Percentiles rank a stretch among this genome's conserved stretches.
These are phyloP conservation scores for Podospora conica DNA, from an alignment of 495 filamentous ascomycete genomes.

Conservation along the genomic window DNA sequence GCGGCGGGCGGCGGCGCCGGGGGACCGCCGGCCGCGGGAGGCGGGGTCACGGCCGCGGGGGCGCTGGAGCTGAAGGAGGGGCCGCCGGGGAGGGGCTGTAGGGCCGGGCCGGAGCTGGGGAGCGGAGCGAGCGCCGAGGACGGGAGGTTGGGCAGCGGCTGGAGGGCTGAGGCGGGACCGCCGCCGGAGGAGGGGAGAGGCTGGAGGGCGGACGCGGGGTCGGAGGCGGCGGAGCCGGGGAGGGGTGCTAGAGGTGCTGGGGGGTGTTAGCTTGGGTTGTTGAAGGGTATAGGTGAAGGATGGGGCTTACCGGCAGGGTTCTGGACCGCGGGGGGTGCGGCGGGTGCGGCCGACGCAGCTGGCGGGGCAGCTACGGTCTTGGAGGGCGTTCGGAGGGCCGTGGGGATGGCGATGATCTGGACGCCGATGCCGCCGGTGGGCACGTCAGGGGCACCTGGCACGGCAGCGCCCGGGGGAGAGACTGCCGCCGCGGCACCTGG, in stretches of 20 bases:
- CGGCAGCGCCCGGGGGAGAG: conserved; percentile 4
- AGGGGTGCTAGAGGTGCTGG: neutral
- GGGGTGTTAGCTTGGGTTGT: neutral
- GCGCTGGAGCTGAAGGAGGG: neutral
- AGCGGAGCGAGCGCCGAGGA: neutral
- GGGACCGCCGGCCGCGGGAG: neutral
- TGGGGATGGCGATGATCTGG: conserved; percentile 21
- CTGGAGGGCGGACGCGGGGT: neutral
- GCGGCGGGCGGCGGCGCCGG: neutral
- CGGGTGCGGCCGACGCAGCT: conserved; percentile 8
- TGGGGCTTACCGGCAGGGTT: conserved; percentile 1
- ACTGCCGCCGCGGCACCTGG: conserved; percentile 4
- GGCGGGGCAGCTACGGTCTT: conserved; percentile 12
- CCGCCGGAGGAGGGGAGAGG: neutral
- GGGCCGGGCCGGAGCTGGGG: neutral
- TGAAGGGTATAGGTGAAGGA: neutral
- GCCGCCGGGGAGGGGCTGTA: neutral
- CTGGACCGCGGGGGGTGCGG: neutral
- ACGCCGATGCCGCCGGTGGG: conserved; percentile 28
- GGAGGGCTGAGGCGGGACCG: neutral
- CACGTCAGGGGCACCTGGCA: neutral
- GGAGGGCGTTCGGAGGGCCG: conserved; percentile 17
- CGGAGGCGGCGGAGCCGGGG: neutral
- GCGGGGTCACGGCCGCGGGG: neutral
- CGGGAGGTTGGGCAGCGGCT: neutral